Evolutionary conservation across 331 rosid species (phyloP).

Genomic region (Acacia concinna): DNA sequence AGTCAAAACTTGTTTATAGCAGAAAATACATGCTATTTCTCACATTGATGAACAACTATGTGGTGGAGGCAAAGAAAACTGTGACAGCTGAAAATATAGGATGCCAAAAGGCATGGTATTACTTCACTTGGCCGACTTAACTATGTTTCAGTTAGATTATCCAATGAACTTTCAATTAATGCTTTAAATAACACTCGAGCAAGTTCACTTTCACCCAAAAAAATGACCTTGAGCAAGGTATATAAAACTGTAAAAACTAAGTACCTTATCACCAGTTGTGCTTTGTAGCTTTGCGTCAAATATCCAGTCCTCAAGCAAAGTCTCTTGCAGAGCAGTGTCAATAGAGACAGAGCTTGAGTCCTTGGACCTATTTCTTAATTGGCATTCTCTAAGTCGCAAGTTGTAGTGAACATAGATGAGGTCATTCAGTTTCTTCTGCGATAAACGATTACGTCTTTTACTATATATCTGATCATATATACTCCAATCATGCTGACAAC

Average conservation of each 20-base stretch:
- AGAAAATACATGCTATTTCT: neutral
- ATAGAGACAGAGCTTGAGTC: conserved; percentile 41
- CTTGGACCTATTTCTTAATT: conserved; percentile 59
- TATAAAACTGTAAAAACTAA: conserved; percentile 5
- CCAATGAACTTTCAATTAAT: neutral
- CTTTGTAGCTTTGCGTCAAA: conserved; percentile 55
- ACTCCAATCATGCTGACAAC: conserved; percentile 83
- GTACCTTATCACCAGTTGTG: conserved; percentile 68
- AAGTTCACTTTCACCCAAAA: neutral
- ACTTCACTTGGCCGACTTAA: conserved; percentile 17
- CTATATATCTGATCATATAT: conserved; percentile 60
- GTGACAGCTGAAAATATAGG: neutral
- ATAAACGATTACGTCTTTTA: conserved; percentile 57
- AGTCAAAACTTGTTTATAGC: neutral
- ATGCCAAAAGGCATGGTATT: conserved; percentile 14
- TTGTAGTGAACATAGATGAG: conserved; percentile 81
- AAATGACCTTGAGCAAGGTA: neutral
- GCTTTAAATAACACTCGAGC: conserved; percentile 1
- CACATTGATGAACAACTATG: neutral
- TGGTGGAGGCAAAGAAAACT: neutral
- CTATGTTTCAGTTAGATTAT: conserved; percentile 7
- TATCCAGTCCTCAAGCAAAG: conserved; percentile 75
- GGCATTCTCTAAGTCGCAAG: conserved; percentile 80
- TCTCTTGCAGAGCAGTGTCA: conserved; percentile 53
- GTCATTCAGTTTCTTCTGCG: conserved; percentile 70